Evolutionary conservation across 2,329 filamentous ascomycete species (phyloP).

Genomic region (Fusarium mangiferae): DNA sequence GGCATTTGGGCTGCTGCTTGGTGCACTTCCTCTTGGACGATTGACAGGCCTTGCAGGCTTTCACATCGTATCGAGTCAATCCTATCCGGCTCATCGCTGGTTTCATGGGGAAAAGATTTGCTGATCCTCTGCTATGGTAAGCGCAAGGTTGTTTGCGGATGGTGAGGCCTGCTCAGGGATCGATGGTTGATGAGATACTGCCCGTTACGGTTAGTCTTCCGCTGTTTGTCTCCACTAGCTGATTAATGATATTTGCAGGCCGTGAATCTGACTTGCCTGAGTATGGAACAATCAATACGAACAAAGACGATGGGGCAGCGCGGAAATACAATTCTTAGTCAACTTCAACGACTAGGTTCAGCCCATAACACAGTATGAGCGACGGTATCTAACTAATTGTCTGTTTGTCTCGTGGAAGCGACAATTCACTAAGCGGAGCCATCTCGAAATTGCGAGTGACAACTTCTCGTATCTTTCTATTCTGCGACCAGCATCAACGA

Average conservation of each 20-base stretch:
- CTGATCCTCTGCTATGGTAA: background rate
- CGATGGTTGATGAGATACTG: background rate
- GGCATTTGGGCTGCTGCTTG: constrained; percentile 30
- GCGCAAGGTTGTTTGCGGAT: background rate
- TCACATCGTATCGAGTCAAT: background rate
- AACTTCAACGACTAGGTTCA: no score
- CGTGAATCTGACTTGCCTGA: no score
- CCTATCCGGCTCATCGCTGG: background rate
- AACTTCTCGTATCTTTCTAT: no score
- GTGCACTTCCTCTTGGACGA: constrained; percentile 34
- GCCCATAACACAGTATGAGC: no score
- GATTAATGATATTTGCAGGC: background rate
- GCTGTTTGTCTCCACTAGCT: background rate
- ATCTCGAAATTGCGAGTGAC: no score
- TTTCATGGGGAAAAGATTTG: background rate
- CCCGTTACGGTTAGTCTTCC: constrained; percentile 20
- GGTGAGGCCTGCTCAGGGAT: background rate
- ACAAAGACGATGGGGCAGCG: no score
- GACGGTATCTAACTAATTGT: no score
- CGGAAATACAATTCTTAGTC: no score
- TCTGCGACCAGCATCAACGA: no score
- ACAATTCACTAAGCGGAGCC: no score
- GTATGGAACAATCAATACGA: no score
- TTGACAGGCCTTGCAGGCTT: constrained; percentile 26
- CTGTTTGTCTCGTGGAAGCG: no score